These are phyloP conservation scores for Gracilaria domingensis DNA, from an alignment of 23 red algal genomes.

Conservation along the genomic window DNA sequence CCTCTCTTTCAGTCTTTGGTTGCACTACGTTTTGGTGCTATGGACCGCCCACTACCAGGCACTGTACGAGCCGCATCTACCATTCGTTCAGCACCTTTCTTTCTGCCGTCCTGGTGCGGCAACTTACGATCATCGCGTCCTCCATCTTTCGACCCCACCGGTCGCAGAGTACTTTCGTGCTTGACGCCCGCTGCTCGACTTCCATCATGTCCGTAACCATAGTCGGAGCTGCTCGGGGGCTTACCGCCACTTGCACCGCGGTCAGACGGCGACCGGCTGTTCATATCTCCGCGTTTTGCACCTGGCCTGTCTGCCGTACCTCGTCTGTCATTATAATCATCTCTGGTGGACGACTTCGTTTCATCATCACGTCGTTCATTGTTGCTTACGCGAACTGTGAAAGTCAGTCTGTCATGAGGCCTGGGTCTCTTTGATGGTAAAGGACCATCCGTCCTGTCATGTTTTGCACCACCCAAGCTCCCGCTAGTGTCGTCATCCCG, in stretches of 20 bases:
- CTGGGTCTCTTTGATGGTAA: constrained; percentile 2
- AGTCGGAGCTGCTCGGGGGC: background rate
- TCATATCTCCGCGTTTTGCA: background rate
- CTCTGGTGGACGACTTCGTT: background rate
- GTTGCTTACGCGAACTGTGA: background rate
- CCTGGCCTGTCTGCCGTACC: background rate
- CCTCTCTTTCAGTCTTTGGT: background rate
- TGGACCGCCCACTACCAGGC: background rate
- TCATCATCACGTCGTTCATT: background rate
- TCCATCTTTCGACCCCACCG: background rate
- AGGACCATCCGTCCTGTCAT: background rate
- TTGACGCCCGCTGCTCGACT: background rate
- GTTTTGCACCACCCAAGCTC: background rate
- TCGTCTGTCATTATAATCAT: background rate
- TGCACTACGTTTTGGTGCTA: background rate
- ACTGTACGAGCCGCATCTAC: background rate
- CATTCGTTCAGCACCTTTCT: background rate
- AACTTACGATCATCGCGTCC: constrained; percentile 20
- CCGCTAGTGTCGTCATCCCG: background rate
- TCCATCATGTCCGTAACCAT: constrained; percentile 16
- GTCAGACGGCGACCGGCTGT: background rate
- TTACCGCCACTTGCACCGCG: background rate
- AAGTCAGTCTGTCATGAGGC: background rate
- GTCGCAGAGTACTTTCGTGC: background rate
- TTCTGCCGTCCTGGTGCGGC: background rate